A percentile compares a stretch with the other conserved stretches of the same genome.
Conservation (phyloP, 306 rosid species). For the Ziziphus jujuba region DNA sequence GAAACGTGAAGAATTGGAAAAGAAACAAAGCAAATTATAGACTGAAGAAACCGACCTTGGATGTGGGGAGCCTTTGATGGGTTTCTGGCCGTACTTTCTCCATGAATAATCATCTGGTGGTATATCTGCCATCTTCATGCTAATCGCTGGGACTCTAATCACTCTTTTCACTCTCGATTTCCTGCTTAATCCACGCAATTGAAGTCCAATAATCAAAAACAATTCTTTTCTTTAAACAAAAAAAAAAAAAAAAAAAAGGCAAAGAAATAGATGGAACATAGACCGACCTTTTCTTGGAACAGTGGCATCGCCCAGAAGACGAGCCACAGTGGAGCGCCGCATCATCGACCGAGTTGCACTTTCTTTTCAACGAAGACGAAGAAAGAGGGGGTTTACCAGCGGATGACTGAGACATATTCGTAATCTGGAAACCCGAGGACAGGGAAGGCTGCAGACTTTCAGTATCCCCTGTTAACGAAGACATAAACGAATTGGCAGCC, state of each 20-base stretch:
- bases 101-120: constrained; percentile 80
- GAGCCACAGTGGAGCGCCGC: constrained; percentile 44
- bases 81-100: constrained; percentile 93
- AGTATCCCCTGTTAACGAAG: constrained; percentile 47
- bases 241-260: neutral
- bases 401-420: constrained; percentile 50
- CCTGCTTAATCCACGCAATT: constrained; percentile 42
- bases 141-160: constrained; percentile 68
- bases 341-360: constrained; percentile 56
- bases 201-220: no score
- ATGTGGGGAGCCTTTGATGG: constrained; percentile 91
- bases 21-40: neutral
- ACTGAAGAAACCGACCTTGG: constrained; percentile 51
- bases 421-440: constrained; percentile 63
- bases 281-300: constrained; percentile 67
- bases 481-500: constrained; percentile 53
- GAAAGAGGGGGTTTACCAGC: constrained; percentile 61
- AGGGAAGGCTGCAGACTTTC: constrained; percentile 41
- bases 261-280: neutral
- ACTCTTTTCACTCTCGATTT: constrained; percentile 58
- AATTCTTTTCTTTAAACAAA: no score
- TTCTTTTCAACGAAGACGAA: constrained; percentile 55
- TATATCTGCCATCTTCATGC: constrained; percentile 68
- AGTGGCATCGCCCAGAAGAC: constrained; percentile 62
- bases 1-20: constrained; percentile 17